phyloP scores from a whole-genome alignment of 441 rosid genomes.

The Manihot esculenta region DNA sequence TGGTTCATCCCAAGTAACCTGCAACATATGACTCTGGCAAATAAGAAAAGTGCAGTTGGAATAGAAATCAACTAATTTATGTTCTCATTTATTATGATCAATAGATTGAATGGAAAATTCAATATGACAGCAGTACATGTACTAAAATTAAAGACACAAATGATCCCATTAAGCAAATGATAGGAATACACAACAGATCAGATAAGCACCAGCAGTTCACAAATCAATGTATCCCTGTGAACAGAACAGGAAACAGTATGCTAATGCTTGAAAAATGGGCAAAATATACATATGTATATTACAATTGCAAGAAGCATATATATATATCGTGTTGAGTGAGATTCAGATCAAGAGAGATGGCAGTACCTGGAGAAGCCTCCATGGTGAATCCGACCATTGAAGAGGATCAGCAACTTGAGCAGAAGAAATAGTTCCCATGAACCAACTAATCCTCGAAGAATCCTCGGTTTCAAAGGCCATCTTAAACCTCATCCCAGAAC shows the following conservation, averaged over 20 bases:
- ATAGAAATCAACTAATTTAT: neutral
- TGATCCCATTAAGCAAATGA: neutral
- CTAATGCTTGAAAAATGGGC: neutral
- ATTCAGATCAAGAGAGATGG: neutral
- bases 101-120: too few species aligned
- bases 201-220: neutral
- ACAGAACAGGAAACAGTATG: neutral
- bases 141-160: neutral
- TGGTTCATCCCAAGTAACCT: conserved; percentile 99
- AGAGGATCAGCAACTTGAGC: conserved; percentile 82
- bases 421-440: conserved; percentile 85
- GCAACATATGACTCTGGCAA: conserved; percentile 9
- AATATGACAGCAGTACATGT: neutral
- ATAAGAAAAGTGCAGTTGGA: neutral
- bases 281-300: neutral
- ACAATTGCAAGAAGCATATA: neutral
- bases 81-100: too few species aligned
- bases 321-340: neutral
- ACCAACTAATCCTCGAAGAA: conserved; percentile 95
- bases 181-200: neutral
- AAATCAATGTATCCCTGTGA: neutral
- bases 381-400: conserved; percentile 87
- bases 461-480: conserved; percentile 98
- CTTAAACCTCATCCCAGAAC: conserved; percentile 93
- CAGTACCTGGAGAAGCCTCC: conserved; percentile 91